Base-by-base conservation (phyloP, 805 yeast genomes). In the Aciculoconidium aculeatum region DNA sequence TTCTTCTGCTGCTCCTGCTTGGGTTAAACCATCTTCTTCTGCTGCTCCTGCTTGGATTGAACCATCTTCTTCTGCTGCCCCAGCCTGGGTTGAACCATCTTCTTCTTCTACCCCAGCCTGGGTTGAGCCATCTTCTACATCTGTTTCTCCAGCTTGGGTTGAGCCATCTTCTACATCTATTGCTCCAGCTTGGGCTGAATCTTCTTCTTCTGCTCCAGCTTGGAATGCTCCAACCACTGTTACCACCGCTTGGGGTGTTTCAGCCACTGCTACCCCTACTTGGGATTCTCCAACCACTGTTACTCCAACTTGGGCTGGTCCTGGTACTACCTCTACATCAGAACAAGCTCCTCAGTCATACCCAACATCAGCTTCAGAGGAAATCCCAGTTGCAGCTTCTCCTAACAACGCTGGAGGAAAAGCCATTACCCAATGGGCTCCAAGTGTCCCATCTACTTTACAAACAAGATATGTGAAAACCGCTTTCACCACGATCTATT, bases 11-110 rank as follows among this genome's bases (percentile, higher is more conserved):
- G 7, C 31, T 17, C 15, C 35, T 10, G 21, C 34, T n/a, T n/a
- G n/a, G n/a, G n/a, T n/a, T 11, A 10, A 44, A 20, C 16, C 23
- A 10, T 15, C 40, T 8, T 23, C 42, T 15, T n/a, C 39, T 19
- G 21, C 32, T 30, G 18, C 27, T 17, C 11, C 37, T 8, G 15
- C 44, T 20, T 16, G 42, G n/a, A n/a, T n/a, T n/a, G n/a, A 12
- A 17, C 34, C 12, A 7, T 14, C 15, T 19, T 28, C 26, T 13
- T 18, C 18, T 11, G 29, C 27, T 23, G 17, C 15, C 15, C 26
- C n/a, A n/a, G n/a, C n/a, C n/a, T n/a, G n/a, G n/a, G n/a, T n/a
- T n/a, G n/a, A n/a, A n/a, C n/a, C n/a, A n/a, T n/a, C n/a, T n/a
- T n/a, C 35, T 24, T 16, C 35, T 14, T 6, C 34, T 5, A n/a